Conservation (phyloP, 768 basidiomycete genomes). For the Mycena indigotica region DNA sequence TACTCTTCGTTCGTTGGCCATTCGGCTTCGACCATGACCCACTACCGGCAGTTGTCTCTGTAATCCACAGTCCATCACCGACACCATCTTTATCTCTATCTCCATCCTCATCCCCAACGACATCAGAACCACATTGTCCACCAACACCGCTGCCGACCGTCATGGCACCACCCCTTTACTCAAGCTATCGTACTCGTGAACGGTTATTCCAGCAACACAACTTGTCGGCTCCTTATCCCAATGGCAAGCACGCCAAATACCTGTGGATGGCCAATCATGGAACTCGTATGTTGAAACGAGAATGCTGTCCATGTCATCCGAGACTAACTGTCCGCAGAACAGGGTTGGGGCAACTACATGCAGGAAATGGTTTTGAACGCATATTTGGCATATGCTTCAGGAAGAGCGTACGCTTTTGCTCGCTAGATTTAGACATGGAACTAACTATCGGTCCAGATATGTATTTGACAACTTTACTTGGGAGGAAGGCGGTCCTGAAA, state of each 20-base stretch:
- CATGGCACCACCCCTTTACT: slow-evolving; percentile 46
- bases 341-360: slow-evolving; percentile 66
- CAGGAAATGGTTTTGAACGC: slow-evolving; percentile 59
- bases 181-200: slow-evolving; percentile 46
- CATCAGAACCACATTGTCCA: too few species aligned
- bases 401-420: slow-evolving; percentile 48
- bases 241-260: slow-evolving; percentile 44
- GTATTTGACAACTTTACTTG: slow-evolving; percentile 66
- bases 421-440: neutral
- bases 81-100: too few species aligned
- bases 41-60: too few species aligned
- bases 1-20: too few species aligned
- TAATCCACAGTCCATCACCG: too few species aligned
- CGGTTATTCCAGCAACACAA: slow-evolving; percentile 49
- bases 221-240: slow-evolving; percentile 38
- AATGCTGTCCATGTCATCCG: too few species aligned
- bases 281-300: slow-evolving; percentile 42
- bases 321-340: too few species aligned
- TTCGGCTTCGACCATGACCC: too few species aligned
- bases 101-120: too few species aligned
- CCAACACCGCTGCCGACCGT: slow-evolving; percentile 1
- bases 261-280: slow-evolving; percentile 55
- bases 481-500: slow-evolving; percentile 44
- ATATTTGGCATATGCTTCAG: slow-evolving; percentile 47
- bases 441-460: slow-evolving; percentile 35